Percentiles rank a stretch among this genome's conserved stretches.
phyloP scores from a whole-genome alignment of 176 grass and related monocot species.

The Elaeis guineensis region DNA sequence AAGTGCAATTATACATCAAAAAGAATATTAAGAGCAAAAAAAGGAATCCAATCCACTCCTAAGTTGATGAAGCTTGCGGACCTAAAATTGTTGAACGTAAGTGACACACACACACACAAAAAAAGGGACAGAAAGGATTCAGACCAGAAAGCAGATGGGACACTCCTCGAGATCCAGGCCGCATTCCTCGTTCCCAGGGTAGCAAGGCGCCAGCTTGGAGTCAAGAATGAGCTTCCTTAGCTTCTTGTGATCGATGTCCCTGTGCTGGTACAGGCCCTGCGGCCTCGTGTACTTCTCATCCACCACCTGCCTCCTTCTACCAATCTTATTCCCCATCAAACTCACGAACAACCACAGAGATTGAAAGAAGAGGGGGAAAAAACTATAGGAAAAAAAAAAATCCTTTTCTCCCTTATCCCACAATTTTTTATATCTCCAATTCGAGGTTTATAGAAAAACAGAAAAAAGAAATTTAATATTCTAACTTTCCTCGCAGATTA shows the following conservation, averaged over 20 bases:
- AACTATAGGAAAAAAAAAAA: not conserved
- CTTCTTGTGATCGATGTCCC: conserved; percentile 92
- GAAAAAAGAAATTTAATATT: not conserved
- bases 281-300: conserved; percentile 86
- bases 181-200: conserved; percentile 62
- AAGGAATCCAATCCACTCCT: not conserved
- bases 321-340: conserved; percentile 91
- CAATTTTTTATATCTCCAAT: too few relatives aligned
- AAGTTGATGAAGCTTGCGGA: too few relatives aligned
- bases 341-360: not conserved
- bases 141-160: conserved; percentile 98
- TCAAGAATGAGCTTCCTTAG: conserved; percentile 96
- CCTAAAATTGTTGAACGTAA: not conserved
- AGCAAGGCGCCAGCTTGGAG: conserved; percentile 94
- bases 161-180: conserved; percentile 74
- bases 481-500: conserved; percentile 34
- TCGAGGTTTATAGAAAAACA: too few relatives aligned
- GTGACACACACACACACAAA: not conserved
- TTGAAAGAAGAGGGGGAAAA: not conserved
- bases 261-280: conserved; percentile 88
- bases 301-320: conserved; percentile 64
- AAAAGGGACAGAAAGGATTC: conserved; percentile 17
- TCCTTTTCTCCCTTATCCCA: not conserved
- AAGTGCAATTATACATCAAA: conserved; percentile 3
- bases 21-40: conserved; percentile 4